Base-by-base conservation (phyloP, 2,329 filamentous ascomycete genomes). In the Fusarium sp. region DNA sequence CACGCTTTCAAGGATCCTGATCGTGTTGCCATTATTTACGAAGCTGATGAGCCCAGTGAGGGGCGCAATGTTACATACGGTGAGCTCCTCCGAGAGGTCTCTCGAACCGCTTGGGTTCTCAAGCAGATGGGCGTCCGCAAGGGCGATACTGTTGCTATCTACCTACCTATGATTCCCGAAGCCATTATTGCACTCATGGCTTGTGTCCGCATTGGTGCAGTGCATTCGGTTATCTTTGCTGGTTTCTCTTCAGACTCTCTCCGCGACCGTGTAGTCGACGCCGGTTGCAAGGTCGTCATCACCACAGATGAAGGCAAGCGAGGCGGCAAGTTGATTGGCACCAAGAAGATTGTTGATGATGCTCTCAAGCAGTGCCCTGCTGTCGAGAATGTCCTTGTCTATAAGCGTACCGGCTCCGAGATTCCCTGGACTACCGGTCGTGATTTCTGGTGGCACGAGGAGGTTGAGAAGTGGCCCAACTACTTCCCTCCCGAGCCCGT, bases 271-370 rank as follows among this genome's bases (percentile, higher is more conserved):
- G 94, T 99, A 75, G 84, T 96, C 65, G 96, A 99, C 77, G 95
- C 92, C 62, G 84, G 93, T 73, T 95, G 91, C 80, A 97, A 92
- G 84, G 92, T 98, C 55, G 91, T 98, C 81, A 97, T 99, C 78
- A 99, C 96, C 63, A 92, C 93, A 3, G 96, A 99, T 79, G 96
- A 99, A 86, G 96, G 96, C 77, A 97, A 97, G 88, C 93, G 96
- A 76, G 96, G 96, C 75, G 96, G 96, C 79, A 99, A 98, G 86
- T 82, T 97, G 76, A 97, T 99, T 78, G 92, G 93, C 76, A 98
- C 95, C 75, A 98, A 99, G 89, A 97, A 97, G 86, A 98, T 99
- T 78, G 96, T 98, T 72, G 96, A 99, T 77, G 96, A 98, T 78
- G 95, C 95, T 37, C 87, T 99, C 65, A 97, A 96, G 86, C 93